A percentile compares a stretch with the other conserved stretches of the same genome.
These are phyloP conservation scores for Gamsiella multidivaricata DNA, from an alignment of 192 early-diverging fungal genomes.

Conservation along the genomic window DNA sequence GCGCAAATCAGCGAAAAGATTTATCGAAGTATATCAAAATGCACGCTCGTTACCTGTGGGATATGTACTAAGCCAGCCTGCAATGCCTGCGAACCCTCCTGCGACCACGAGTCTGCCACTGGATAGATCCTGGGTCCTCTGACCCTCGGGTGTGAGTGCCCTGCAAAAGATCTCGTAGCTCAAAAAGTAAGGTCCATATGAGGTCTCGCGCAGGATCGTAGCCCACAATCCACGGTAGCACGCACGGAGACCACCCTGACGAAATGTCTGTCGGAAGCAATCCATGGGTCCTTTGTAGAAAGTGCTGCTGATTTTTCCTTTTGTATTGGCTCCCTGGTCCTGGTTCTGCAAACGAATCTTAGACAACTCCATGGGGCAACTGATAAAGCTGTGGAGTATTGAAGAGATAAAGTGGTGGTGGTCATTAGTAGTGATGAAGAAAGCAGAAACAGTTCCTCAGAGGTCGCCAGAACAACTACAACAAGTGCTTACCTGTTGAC, in stretches of 20 bases:
- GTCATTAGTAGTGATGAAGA: not conserved
- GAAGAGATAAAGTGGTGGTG: not conserved
- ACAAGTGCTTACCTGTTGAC: constrained; percentile 62
- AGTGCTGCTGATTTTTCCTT: not conserved
- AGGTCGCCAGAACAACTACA: too few species aligned
- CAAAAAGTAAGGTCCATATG: constrained; percentile 69
- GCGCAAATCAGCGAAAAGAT: too few species aligned
- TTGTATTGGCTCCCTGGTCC: constrained; percentile 20
- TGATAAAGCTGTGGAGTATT: constrained; percentile 57
- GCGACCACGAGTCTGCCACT: constrained; percentile 60
- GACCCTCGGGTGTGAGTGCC: constrained; percentile 47
- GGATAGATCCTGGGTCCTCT: constrained; percentile 50
- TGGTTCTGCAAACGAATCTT: constrained; percentile 69
- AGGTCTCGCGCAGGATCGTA: constrained; percentile 63
- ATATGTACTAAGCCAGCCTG: constrained; percentile 67
- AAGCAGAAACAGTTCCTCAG: not conserved
- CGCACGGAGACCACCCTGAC: constrained; percentile 60
- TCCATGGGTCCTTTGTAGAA: constrained; percentile 64
- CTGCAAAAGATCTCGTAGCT: constrained; percentile 63
- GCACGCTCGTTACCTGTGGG: constrained; percentile 60
- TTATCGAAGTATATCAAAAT: too few species aligned
- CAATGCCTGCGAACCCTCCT: constrained; percentile 67
- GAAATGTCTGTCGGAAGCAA: constrained; percentile 58
- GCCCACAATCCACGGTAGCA: constrained; percentile 63
- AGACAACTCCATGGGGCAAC: constrained; percentile 68